These are phyloP conservation scores for Petrea volubilis DNA, from an alignment of 257 asterid species.

Conservation along the genomic window DNA sequence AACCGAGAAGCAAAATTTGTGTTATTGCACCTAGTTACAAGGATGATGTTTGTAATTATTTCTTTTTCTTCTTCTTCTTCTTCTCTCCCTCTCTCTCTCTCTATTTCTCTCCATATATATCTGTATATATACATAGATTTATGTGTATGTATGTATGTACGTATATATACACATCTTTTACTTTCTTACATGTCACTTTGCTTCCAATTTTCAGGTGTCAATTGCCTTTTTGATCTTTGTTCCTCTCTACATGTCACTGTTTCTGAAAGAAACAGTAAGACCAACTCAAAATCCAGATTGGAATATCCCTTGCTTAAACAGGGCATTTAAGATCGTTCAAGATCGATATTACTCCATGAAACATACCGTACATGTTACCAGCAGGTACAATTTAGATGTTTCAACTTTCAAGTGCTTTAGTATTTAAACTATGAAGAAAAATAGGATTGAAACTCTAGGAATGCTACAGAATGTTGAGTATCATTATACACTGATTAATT, in stretches of 20 bases:
- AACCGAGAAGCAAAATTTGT: too few species aligned
- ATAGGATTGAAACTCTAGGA: background rate
- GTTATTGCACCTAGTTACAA: too few species aligned
- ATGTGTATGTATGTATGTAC: too few species aligned
- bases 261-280: conserved; percentile 68
- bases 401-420: too few species aligned
- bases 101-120: too few species aligned
- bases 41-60: too few species aligned
- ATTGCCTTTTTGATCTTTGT: conserved; percentile 62
- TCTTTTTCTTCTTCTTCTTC: background rate
- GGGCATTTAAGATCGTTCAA: conserved; percentile 48
- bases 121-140: too few species aligned
- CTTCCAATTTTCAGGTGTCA: conserved; percentile 64
- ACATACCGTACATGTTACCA: conserved; percentile 57
- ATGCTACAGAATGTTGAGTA: background rate
- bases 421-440: background rate
- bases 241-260: conserved; percentile 67
- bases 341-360: conserved; percentile 73
- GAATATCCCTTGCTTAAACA: conserved; percentile 38
- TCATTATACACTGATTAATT: conserved; percentile 13
- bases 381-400: conserved; percentile 52
- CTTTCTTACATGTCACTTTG: background rate
- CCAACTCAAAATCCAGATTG: conserved; percentile 37
- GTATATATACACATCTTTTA: too few species aligned
- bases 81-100: background rate